Conservation (phyloP, 2,329 filamentous ascomycete species). For the Phoma herbarum region DNA sequence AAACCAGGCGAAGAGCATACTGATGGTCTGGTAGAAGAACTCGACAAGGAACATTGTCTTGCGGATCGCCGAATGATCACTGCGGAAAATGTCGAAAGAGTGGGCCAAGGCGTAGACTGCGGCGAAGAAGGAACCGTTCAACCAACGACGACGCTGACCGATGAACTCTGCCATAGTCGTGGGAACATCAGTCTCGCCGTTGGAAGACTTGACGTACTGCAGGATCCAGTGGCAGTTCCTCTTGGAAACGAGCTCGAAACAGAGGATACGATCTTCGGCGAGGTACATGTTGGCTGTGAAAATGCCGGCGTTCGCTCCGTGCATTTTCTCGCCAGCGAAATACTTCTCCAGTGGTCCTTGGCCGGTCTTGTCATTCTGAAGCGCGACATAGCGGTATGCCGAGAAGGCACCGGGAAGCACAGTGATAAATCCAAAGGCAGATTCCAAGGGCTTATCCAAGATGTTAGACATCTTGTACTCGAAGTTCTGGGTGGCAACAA, state of each 20-base stretch:
- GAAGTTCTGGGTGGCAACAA: constrained; percentile 97
- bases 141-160: constrained; percentile 92
- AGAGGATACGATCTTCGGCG: constrained; percentile 97
- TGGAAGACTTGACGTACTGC: constrained; percentile 98
- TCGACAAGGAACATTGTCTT: constrained; percentile 92
- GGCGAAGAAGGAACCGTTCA: constrained; percentile 98
- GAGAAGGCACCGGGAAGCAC: constrained; percentile 97
- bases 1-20: constrained; percentile 99
- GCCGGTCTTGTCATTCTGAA: constrained; percentile 96
- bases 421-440: constrained; percentile 96
- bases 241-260: constrained; percentile 97
- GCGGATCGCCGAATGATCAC: constrained; percentile 84
- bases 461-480: constrained; percentile 99
- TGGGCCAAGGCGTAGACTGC: constrained; percentile 94
- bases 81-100: constrained; percentile 95
- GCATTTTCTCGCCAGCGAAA: constrained; percentile 95
- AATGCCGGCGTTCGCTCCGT: constrained; percentile 89
- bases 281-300: constrained; percentile 99
- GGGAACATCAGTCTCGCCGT: constrained; percentile 95
- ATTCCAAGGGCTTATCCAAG: constrained; percentile 95
- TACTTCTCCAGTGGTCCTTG: constrained; percentile 95
- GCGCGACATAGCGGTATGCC: constrained; percentile 92
- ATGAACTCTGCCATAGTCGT: constrained; percentile 95
- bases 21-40: constrained; percentile 92
- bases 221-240: constrained; percentile 97